Evolutionary conservation across 2,329 filamentous ascomycete genomes (phyloP).

Genomic region (Clathrospora elynae): DNA sequence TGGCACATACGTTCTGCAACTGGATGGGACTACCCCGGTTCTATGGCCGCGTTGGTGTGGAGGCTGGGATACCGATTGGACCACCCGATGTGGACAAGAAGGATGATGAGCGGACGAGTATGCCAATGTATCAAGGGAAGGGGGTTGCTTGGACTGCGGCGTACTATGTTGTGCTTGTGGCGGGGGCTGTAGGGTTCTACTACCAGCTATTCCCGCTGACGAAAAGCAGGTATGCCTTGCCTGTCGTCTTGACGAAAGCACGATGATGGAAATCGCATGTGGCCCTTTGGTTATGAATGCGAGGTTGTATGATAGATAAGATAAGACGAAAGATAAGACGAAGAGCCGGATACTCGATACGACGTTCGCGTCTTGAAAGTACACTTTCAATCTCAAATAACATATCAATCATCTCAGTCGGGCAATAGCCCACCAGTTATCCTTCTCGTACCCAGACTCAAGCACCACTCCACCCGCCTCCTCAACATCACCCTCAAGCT

Average conservation of each 20-base stretch:
- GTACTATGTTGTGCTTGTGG: constrained; percentile 79
- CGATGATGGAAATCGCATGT: neutral
- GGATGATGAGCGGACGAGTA: constrained; percentile 47
- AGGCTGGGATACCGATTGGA: constrained; percentile 54
- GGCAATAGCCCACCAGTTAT: constrained; percentile 95
- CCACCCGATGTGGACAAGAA: constrained; percentile 39
- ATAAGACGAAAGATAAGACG: no score
- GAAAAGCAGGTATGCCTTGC: constrained; percentile 61
- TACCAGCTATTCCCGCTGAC: constrained; percentile 73
- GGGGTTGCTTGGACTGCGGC: constrained; percentile 69
- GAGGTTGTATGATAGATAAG: neutral
- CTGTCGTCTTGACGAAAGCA: constrained; percentile 21
- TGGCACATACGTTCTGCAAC: constrained; percentile 89
- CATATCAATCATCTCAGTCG: constrained; percentile 8
- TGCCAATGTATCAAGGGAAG: constrained; percentile 25
- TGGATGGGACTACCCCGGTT: constrained; percentile 85
- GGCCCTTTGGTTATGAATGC: no score
- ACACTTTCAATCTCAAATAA: no score
- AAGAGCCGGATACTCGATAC: neutral
- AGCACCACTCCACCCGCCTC: constrained; percentile 76
- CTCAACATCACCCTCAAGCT: constrained; percentile 79
- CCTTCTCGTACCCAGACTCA: constrained; percentile 88
- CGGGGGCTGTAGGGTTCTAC: constrained; percentile 74
- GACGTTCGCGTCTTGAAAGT: no score
- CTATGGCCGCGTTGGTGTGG: constrained; percentile 72